Evolutionary conservation across 768 basidiomycete species (phyloP).

Genomic region (Kwoniella botswanensis): DNA sequence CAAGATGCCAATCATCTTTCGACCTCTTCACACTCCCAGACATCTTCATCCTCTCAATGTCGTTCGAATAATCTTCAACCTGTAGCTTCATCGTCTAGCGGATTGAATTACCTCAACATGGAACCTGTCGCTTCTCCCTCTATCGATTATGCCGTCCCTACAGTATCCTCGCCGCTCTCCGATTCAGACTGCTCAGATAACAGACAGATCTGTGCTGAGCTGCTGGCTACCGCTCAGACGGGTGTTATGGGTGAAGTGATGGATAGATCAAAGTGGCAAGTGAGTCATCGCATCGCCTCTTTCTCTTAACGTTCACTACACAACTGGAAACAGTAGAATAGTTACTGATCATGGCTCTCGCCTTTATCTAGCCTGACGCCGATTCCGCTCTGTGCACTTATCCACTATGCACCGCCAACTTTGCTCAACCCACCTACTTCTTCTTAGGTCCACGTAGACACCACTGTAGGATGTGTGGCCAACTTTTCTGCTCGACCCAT

Average conservation of each 20-base stretch:
- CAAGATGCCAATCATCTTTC: constrained; percentile 16
- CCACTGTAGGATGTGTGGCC: constrained; percentile 51
- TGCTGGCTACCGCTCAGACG: constrained; percentile 14
- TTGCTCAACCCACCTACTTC: constrained; percentile 40
- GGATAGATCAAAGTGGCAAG: constrained; percentile 37
- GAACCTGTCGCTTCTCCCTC: constrained; percentile 26
- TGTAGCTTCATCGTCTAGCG: constrained; percentile 37
- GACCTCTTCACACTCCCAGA: neutral
- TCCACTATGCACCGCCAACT: constrained; percentile 47
- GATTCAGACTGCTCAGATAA: constrained; percentile 12
- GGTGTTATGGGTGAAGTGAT: constrained; percentile 25
- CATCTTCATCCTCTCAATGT: neutral
- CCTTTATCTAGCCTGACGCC: constrained; percentile 33
- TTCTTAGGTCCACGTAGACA: constrained; percentile 44
- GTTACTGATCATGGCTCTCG: neutral
- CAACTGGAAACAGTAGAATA: neutral
- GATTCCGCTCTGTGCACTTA: constrained; percentile 42
- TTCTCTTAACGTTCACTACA: no score
- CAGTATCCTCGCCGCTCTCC: constrained; percentile 15
- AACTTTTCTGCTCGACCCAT: constrained; percentile 43
- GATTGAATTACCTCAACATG: constrained; percentile 36
- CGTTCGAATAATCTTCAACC: constrained; percentile 16
- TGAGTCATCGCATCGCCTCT: constrained; percentile 16
- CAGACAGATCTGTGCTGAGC: constrained; percentile 25
- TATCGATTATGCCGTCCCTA: constrained; percentile 17